Base-by-base conservation (phyloP, 2,329 filamentous ascomycete species). In the Claviceps sp. region DNA sequence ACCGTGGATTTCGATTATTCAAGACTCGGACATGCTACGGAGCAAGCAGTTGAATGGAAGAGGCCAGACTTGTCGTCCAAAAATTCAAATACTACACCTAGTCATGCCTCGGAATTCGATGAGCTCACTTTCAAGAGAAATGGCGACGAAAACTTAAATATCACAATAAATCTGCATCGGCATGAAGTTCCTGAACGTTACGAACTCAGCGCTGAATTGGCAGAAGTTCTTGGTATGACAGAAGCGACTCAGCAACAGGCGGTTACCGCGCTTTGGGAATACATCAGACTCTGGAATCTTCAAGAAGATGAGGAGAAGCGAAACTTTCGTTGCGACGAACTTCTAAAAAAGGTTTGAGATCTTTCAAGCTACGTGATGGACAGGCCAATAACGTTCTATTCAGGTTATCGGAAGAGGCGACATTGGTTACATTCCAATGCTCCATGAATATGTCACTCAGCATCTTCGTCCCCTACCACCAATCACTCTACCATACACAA, bases 291-390 rank as follows among this genome's bases (percentile, higher is more conserved):
- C 20, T 86, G 87, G 74, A 83, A 84, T 17, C 73, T 98, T 46
- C 88, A 95, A 65, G 91, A 96, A 64, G 90, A 95, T 57, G 91
- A 97, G 54, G 93, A 98, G 65, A 93, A 93, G 72, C 80, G 93
- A 55, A 86, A 86, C 54, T 91, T 98, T 60, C 84, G 87, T 40
- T 97, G 93, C 63, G 91, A 98, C 63, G 85, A 90, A 44, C 76
- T 83, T 46, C 67, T 98, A 50, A 85, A 79, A 69, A 80, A 80
- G 67, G 88, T 95, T 70, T 62, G 79, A 55, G 11, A 40, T 14
- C 9, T 7, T 5, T 9, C 3, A 23, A 5, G 13, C 22, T 5
- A 36, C 23, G 14, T 5, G 3, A 11, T 20, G 2, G 14, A 36
- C 26, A 29, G 14, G n/a, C 22, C 26, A 16, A 40, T 56, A 43